These are phyloP conservation scores for Thozetella sp. DNA, from an alignment of 495 filamentous ascomycete species.

Conservation along the genomic window DNA sequence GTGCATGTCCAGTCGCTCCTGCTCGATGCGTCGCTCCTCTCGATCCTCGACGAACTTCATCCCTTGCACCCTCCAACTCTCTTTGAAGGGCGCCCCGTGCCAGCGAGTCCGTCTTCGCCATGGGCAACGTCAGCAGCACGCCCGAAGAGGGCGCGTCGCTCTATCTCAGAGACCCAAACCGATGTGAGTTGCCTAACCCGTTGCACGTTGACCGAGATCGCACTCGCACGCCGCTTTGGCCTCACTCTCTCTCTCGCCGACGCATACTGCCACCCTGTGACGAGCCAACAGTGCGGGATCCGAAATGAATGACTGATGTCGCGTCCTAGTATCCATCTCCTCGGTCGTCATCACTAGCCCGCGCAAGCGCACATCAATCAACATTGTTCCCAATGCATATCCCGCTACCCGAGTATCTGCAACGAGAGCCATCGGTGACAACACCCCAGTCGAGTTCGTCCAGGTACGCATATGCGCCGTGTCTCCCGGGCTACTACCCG, in stretches of 20 bases:
- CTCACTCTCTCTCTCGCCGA: constrained; percentile 11
- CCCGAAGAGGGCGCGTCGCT: constrained; percentile 82
- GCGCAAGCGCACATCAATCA: constrained; percentile 70
- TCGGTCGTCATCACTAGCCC: constrained; percentile 79
- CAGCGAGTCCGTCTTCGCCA: constrained; percentile 41
- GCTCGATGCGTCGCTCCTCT: constrained; percentile 2
- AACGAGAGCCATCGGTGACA: constrained; percentile 74
- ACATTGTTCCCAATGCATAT: constrained; percentile 84
- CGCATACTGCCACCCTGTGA: not conserved
- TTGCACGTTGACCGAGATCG: not conserved
- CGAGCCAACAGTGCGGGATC: not conserved
- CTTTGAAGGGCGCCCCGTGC: constrained; percentile 4
- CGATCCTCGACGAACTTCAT: not conserved
- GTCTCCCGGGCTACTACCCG: constrained; percentile 3
- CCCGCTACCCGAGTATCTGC: constrained; percentile 81
- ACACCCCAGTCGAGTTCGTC: constrained; percentile 81
- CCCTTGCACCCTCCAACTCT: constrained; percentile 1
- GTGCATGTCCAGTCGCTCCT: not conserved
- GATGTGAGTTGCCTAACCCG: constrained; percentile 58
- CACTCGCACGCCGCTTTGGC: not conserved
- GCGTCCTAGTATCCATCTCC: constrained; percentile 71
- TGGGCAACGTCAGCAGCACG: constrained; percentile 93
- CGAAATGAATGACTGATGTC: not conserved
- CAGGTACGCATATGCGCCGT: constrained; percentile 60
- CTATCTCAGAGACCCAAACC: constrained; percentile 87